Percentiles rank a stretch among this genome's conserved stretches.
These are phyloP conservation scores for Spergularia marina DNA, from an alignment of 148 eudicot genomes.

Conservation along the genomic window DNA sequence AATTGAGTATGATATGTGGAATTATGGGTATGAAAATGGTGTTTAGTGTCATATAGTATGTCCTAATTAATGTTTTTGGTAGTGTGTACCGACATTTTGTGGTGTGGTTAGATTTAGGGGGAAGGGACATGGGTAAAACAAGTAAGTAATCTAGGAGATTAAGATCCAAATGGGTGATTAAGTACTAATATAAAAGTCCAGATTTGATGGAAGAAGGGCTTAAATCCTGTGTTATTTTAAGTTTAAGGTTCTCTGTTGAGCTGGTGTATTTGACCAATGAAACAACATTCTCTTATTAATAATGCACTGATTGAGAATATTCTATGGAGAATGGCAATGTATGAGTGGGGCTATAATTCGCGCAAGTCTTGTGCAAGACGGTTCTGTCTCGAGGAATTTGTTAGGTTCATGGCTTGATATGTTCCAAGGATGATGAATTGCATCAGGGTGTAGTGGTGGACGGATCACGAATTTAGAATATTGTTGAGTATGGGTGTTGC, in stretches of 20 bases:
- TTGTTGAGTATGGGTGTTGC: not conserved
- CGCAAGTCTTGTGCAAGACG: not conserved
- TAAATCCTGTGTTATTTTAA: not conserved
- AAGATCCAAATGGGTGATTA: conserved; percentile 6
- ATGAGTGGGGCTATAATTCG: not conserved
- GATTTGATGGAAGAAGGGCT: not conserved
- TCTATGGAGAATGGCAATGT: not conserved
- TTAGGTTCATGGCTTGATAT: not conserved
- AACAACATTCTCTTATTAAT: not conserved
- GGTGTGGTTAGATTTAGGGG: too few species aligned
- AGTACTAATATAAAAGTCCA: not conserved
- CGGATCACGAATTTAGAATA: not conserved
- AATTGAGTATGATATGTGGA: conserved; percentile 7
- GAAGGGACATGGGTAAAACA: too few species aligned
- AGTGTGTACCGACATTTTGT: too few species aligned
- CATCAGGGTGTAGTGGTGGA: not conserved
- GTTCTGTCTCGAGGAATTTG: not conserved
- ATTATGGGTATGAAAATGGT: not conserved
- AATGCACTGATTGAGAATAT: conserved; percentile 12
- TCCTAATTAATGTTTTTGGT: too few species aligned
- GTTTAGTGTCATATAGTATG: too few species aligned
- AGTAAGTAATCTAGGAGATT: not conserved
- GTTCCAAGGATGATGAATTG: not conserved
- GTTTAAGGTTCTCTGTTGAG: conserved; percentile 9
- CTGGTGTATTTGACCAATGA: not conserved